Percentiles rank a stretch among this genome's conserved stretches.
Evolutionary conservation across 108 stramenopile species (phyloP).

Genomic region (Conticribra guillardii): DNA sequence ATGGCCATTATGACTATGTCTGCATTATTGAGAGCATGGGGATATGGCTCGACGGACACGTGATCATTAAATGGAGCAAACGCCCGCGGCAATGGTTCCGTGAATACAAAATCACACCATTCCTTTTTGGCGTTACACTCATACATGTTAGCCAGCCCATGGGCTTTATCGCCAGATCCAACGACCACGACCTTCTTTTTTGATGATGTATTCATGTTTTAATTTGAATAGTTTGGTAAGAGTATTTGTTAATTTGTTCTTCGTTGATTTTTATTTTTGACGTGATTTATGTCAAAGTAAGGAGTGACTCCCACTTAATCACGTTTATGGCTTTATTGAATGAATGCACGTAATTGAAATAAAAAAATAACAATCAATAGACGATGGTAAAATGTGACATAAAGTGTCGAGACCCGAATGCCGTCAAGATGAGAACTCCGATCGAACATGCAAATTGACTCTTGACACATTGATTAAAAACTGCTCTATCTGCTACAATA

Average conservation of each 20-base stretch:
- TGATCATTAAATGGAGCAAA: background rate
- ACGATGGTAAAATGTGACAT: too few species aligned
- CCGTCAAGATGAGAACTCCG: too few species aligned
- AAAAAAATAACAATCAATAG: too few species aligned
- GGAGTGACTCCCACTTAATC: too few species aligned
- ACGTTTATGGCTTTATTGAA: too few species aligned
- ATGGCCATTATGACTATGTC: conserved; percentile 4
- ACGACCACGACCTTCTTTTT: background rate
- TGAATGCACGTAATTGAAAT: too few species aligned
- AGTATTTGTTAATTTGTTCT: background rate
- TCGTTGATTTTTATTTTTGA: background rate
- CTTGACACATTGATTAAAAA: too few species aligned
- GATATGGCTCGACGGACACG: background rate
- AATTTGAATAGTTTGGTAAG: background rate
- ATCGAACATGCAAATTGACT: too few species aligned
- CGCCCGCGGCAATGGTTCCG: background rate
- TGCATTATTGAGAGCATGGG: background rate
- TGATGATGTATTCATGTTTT: background rate
- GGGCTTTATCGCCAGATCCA: background rate
- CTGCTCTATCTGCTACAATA: too few species aligned
- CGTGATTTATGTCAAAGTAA: too few species aligned
- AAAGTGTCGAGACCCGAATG: too few species aligned
- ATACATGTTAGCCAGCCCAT: background rate
- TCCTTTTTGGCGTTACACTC: background rate
- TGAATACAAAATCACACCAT: background rate